Evolutionary conservation across 495 filamentous ascomycete genomes (phyloP), one percentile per base, ranked within the genome.

Genomic region (Geoglossum glabrum): DNA sequence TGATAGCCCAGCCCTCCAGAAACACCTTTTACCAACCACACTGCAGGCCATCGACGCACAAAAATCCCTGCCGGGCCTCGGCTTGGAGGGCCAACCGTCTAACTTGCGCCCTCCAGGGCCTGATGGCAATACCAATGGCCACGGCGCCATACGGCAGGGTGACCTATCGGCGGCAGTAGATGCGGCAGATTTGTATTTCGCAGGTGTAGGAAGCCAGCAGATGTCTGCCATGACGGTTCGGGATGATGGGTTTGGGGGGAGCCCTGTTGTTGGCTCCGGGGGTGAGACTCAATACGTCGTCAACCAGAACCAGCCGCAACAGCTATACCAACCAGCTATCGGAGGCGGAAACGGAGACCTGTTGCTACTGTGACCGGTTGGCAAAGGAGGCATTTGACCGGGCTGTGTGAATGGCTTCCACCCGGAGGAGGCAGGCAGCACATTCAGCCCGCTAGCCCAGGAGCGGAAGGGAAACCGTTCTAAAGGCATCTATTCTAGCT

Each of bases 111-210:
- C 21, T 11, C 57, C 26, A 46, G 49, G 52, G 13, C 59, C 45
- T 50, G 21, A 43, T 33, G 60, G 59, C 11, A 67, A 70, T 57
- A 67, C 64, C 3, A 59, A 63, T 28, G 60, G 62, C 46, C 28
- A 30, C 15, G 55, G 40, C 33, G 50, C 31, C 26, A 28, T 28
- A 6, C 43, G 56, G 21, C 57, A 66, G 21, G 71, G 64, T 1
- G 71, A 78, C 66, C 72, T 87, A 54, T 74, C 78, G 19, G 78
- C 81, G 10, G 89, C 89, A 0, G 79, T 90, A 21, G 81, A 76
- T 61, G 86, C 89, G 31, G 89, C 87, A 3, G 89, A 96, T 64
- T 79, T 77, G 31, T 95, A 92, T 65, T 96, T 96, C 65, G 79
- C 83, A 34, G 79, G 79, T 31, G 74, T 87, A 9, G 81, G 81